Conservation (phyloP, 768 basidiomycete genomes). For the Leccinum ochraceum region DNA sequence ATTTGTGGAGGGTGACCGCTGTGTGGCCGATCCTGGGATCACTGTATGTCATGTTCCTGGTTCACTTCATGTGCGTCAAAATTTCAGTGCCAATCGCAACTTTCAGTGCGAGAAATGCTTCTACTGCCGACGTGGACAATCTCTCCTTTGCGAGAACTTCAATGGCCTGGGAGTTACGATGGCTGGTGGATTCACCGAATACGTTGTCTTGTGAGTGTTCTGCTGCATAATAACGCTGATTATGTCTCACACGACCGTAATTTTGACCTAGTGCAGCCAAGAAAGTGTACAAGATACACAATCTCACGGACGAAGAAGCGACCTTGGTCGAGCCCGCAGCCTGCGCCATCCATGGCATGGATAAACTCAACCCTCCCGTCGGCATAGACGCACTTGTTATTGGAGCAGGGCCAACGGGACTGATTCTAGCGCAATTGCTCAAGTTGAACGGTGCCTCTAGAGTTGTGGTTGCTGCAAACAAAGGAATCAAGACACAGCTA, state of each 20-base stretch:
- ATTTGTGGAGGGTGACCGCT: conserved; percentile 73
- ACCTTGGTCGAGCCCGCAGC: conserved; percentile 85
- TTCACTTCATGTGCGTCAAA: not conserved
- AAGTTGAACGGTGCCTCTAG: conserved; percentile 80
- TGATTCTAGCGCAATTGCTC: conserved; percentile 83
- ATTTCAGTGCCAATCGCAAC: not conserved
- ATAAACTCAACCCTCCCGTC: conserved; percentile 76
- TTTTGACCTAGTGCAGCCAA: conserved; percentile 49
- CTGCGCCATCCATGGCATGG: conserved; percentile 86
- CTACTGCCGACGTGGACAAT: conserved; percentile 78
- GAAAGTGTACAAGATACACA: conserved; percentile 82
- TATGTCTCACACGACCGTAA: not conserved
- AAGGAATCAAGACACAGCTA: conserved; percentile 84
- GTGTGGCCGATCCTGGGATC: conserved; percentile 75
- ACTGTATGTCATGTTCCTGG: conserved; percentile 45
- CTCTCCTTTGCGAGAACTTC: conserved; percentile 82
- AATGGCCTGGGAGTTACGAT: conserved; percentile 71
- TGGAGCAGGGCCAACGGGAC: conserved; percentile 84
- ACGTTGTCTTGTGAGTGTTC: conserved; percentile 68
- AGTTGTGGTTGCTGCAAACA: conserved; percentile 82
- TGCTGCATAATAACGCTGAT: not conserved
- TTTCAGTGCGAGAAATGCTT: conserved; percentile 77
- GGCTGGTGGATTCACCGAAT: conserved; percentile 87
- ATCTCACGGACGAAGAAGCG: conserved; percentile 81
- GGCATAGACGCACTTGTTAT: conserved; percentile 80